Percentiles rank a stretch among this genome's conserved stretches.
These are phyloP conservation scores for Achaetomium macrosporum DNA, from an alignment of 2,329 filamentous ascomycete species.

Conservation along the genomic window DNA sequence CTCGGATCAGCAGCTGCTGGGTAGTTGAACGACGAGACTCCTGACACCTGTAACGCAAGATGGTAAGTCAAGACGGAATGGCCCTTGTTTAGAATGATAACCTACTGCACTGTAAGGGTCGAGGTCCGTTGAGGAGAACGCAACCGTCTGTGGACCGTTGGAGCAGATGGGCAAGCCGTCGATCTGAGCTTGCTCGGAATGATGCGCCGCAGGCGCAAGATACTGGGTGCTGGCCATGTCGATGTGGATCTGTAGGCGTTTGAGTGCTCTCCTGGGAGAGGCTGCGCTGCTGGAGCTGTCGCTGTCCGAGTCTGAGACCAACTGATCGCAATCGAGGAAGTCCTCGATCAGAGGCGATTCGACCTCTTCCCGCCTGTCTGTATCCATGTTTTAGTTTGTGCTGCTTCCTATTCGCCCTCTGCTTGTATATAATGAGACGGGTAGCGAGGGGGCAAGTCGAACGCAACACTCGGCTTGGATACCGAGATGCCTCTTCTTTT, in stretches of 20 bases:
- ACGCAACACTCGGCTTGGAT: too few relatives aligned
- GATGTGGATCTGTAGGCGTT: slow-evolving; percentile 25
- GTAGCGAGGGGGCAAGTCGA: not conserved
- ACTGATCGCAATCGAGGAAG: slow-evolving; percentile 20
- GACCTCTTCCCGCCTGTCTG: slow-evolving; percentile 17
- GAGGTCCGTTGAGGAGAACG: slow-evolving; percentile 21
- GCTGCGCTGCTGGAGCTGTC: slow-evolving; percentile 7
- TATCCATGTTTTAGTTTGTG: slow-evolving; percentile 19
- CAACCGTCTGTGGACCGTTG: slow-evolving; percentile 16
- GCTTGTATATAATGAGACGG: not conserved
- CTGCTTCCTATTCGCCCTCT: not conserved
- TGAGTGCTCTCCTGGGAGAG: slow-evolving; percentile 15
- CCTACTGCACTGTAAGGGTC: slow-evolving; percentile 25
- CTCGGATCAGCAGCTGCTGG: slow-evolving; percentile 36
- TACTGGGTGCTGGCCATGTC: slow-evolving; percentile 28
- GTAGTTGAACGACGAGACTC: slow-evolving; percentile 35
- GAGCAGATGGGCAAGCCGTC: slow-evolving; percentile 20
- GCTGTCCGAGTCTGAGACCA: slow-evolving; percentile 18
- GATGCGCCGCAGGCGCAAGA: slow-evolving; percentile 23
- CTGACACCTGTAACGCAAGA: slow-evolving; percentile 20
- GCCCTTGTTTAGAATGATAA: not conserved
- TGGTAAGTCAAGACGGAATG: slow-evolving; percentile 8
- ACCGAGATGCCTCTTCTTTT: not conserved
- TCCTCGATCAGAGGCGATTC: slow-evolving; percentile 19
- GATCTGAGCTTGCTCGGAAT: slow-evolving; percentile 16